These are phyloP conservation scores for Geotrichum carabidarum DNA, from an alignment of 1,139 yeast genomes.

Conservation along the genomic window DNA sequence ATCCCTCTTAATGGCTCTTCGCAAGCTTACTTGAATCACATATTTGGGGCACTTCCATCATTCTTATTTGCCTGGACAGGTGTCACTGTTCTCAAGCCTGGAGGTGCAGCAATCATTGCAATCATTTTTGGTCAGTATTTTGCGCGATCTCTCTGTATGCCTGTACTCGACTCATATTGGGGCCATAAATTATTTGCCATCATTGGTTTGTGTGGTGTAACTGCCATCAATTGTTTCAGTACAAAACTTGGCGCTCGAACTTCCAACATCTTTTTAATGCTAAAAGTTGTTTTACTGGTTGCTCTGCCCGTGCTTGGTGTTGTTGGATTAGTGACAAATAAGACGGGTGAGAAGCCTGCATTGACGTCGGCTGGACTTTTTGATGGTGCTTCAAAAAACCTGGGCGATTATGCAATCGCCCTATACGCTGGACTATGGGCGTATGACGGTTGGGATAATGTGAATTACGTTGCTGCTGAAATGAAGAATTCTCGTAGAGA, in stretches of 20 bases:
- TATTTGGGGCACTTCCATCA: slow-evolving; percentile 40
- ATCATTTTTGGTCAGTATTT: slow-evolving; percentile 41
- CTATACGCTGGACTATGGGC: slow-evolving; percentile 45
- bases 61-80: slow-evolving; percentile 43
- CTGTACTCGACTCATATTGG: slow-evolving; percentile 28
- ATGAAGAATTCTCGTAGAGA: slow-evolving; percentile 39
- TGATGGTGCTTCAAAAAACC: slow-evolving; percentile 31
- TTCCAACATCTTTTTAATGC: slow-evolving; percentile 36
- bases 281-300: slow-evolving; percentile 35
- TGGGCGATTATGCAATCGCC: slow-evolving; percentile 39
- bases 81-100: slow-evolving; percentile 40
- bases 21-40: slow-evolving; percentile 40
- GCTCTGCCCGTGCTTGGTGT: slow-evolving; percentile 37
- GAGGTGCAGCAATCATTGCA: slow-evolving; percentile 42
- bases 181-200: slow-evolving; percentile 36
- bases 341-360: slow-evolving; percentile 28
- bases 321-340: slow-evolving; percentile 28
- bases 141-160: slow-evolving; percentile 25
- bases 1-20: slow-evolving; percentile 43
- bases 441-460: slow-evolving; percentile 45
- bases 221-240: slow-evolving; percentile 35
- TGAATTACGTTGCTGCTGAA: slow-evolving; percentile 42
- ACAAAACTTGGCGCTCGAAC: slow-evolving; percentile 37
- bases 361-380: slow-evolving; percentile 27
- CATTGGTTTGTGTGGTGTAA: slow-evolving; percentile 30